Base-by-base conservation (phyloP, 2,329 filamentous ascomycete species). In the Stachybotrys echinatus region DNA sequence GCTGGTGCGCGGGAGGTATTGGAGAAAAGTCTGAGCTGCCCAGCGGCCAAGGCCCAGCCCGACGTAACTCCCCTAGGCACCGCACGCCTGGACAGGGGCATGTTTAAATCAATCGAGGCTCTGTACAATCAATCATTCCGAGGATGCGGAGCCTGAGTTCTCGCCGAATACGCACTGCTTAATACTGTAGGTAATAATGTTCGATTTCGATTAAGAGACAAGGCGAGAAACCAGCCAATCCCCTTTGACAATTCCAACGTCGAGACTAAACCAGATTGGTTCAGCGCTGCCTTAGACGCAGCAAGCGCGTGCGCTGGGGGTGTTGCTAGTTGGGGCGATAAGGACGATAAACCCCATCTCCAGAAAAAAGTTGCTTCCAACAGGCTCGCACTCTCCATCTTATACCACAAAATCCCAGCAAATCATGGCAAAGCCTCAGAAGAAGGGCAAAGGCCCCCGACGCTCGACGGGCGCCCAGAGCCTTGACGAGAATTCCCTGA, bases 401-500 rank as follows among this genome's bases (percentile, higher is more conserved):
- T 54, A 52, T 52, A 40, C 50, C 19, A 38, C 23, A 38, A 20
- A 37, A 31, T 39, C 31, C 27, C 8, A 22, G 37, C 23, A 37
- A 43, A 50, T 48, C 27, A 68, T 68, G 66, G 52, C 64, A 20
- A 71, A 71, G 51, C 61, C 66, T 47, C 61, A 66, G 31, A 72
- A 69, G 56, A 72, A 69, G 61, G 59, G 57, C 51, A 68, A 69
- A 52, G 58, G 58, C 40, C 57, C 59, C 22, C 57, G 56, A 22
- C 50, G 52, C 42, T 57, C 58, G 12, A 56, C 59, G 6, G 57
- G 54, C 3, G 54, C 49, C 2, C 49, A 52, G 10, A 48, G 48
- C 0, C 77, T 84, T 52, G 72, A 81, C 54, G 72, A 78, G 52
- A 66, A 70, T 37, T 69, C 77, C 6, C 65, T 85, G 50, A 71